phyloP scores from a whole-genome alignment of 345 rosid species.

The Carallia pectinifolia region DNA sequence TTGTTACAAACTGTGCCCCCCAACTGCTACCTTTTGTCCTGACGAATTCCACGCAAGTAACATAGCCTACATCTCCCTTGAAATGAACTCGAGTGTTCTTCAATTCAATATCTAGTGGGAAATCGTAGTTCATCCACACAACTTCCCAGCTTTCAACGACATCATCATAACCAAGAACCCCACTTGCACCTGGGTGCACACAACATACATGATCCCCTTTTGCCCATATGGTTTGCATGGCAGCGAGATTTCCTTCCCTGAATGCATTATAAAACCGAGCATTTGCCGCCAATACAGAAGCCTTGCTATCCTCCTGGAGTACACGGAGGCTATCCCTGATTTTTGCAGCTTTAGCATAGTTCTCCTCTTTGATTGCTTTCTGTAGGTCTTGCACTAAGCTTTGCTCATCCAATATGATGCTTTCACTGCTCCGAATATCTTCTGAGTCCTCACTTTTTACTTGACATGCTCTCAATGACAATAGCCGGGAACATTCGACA shows the following conservation, averaged over 20 bases:
- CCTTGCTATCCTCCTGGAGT: conserved; percentile 64
- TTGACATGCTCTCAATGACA: conserved; percentile 36
- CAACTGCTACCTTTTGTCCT: conserved; percentile 87
- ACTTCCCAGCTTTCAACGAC: conserved; percentile 95
- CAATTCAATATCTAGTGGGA: conserved; percentile 72
- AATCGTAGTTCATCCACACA: conserved; percentile 88
- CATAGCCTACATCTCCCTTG: conserved; percentile 72
- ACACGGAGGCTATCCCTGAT: conserved; percentile 63
- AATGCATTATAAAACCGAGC: conserved; percentile 72
- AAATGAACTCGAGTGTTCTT: conserved; percentile 69
- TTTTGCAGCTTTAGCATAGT: conserved; percentile 81
- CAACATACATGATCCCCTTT: conserved; percentile 64
- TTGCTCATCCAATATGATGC: conserved; percentile 53
- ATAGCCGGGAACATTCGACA: conserved; percentile 23
- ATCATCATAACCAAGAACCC: conserved; percentile 66
- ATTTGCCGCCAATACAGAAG: conserved; percentile 68
- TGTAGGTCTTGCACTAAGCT: conserved; percentile 54
- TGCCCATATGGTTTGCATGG: conserved; percentile 71
- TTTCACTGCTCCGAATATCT: conserved; percentile 50
- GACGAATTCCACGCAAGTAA: conserved; percentile 76
- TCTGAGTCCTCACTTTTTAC: conserved; percentile 54
- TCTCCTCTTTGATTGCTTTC: conserved; percentile 74
- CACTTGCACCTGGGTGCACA: conserved; percentile 85
- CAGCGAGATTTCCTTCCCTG: conserved; percentile 67
- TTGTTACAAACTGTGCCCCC: conserved; percentile 93